Evolutionary conservation across 768 basidiomycete genomes (phyloP).

Genomic region (Paxillus rubicundulus): DNA sequence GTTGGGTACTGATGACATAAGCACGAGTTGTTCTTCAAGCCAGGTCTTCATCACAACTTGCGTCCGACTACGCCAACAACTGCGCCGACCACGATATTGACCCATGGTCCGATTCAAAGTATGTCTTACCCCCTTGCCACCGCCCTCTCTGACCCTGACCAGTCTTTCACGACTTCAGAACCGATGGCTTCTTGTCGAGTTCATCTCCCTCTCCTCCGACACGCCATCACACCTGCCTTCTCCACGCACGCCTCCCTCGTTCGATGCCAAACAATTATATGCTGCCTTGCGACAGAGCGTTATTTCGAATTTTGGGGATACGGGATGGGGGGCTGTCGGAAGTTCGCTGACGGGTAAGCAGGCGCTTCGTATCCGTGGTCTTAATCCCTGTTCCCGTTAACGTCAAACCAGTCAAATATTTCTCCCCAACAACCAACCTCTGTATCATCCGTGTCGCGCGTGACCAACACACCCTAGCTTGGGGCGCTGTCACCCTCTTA

Average conservation of each 20-base stretch:
- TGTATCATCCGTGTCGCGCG: conserved; percentile 85
- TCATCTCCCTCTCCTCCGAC: conserved; percentile 47
- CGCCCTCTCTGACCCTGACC: neutral
- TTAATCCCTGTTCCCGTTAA: neutral
- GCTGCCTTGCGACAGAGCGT: conserved; percentile 67
- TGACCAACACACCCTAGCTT: conserved; percentile 75
- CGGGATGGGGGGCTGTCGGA: conserved; percentile 82
- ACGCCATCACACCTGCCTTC: conserved; percentile 8
- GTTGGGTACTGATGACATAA: too few species aligned
- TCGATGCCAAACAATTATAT: conserved; percentile 69
- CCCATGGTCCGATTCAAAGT: conserved; percentile 73
- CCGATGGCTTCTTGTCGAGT: conserved; percentile 86
- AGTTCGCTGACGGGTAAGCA: conserved; percentile 60
- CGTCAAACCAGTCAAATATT: conserved; percentile 71
- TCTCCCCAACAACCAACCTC: conserved; percentile 76
- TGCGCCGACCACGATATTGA: too few species aligned
- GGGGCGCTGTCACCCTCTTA: conserved; percentile 76
- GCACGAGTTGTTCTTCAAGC: too few species aligned
- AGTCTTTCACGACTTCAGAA: too few species aligned
- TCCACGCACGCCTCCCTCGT: conserved; percentile 12
- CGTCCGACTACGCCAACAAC: too few species aligned
- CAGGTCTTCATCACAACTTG: too few species aligned
- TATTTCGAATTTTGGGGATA: conserved; percentile 74
- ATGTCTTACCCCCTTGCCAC: conserved; percentile 6
- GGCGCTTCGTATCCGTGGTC: neutral